Evolutionary conservation across 2,329 filamentous ascomycete species (phyloP).

Genomic region (Helicocarpus griseus): DNA sequence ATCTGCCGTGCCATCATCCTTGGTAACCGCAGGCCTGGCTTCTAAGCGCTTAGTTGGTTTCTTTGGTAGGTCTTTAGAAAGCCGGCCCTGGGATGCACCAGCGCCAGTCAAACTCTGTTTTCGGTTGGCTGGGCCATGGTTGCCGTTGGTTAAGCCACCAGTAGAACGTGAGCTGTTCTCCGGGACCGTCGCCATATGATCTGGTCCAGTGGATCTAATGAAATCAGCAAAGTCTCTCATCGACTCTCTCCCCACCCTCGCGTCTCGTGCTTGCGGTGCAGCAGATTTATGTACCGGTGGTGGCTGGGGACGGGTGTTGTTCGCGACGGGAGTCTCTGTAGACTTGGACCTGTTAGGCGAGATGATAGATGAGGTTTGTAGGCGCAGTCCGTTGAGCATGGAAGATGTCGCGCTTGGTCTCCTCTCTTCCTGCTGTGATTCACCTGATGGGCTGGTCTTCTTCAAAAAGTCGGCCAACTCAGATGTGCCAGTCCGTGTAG

Average conservation of each 20-base stretch:
- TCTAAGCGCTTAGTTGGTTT: constrained; percentile 43
- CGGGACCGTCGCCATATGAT: constrained; percentile 11
- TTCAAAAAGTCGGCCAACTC: constrained; percentile 31
- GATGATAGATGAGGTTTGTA: constrained; percentile 14
- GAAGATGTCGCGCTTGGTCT: constrained; percentile 12
- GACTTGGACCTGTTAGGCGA: constrained; percentile 16
- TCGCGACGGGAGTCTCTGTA: constrained; percentile 9
- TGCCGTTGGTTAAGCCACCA: not conserved
- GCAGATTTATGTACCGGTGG: constrained; percentile 12
- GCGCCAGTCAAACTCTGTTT: not conserved
- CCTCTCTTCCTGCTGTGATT: constrained; percentile 13
- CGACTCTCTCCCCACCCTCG: constrained; percentile 60
- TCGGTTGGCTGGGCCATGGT: not conserved
- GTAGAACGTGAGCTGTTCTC: not conserved
- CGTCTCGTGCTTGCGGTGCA: constrained; percentile 55
- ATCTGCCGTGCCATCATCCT: constrained; percentile 63
- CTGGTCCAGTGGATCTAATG: constrained; percentile 72
- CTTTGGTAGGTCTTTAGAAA: constrained; percentile 1
- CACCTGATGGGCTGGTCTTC: constrained; percentile 25
- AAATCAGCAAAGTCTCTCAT: constrained; percentile 81
- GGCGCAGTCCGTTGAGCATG: constrained; percentile 10
- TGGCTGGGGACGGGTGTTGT: constrained; percentile 8
- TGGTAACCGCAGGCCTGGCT: constrained; percentile 60
- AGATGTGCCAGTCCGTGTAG: constrained; percentile 24
- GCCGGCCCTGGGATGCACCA: not conserved